These are phyloP conservation scores for Astraeus odoratus DNA, from an alignment of 768 basidiomycete species.

Conservation along the genomic window DNA sequence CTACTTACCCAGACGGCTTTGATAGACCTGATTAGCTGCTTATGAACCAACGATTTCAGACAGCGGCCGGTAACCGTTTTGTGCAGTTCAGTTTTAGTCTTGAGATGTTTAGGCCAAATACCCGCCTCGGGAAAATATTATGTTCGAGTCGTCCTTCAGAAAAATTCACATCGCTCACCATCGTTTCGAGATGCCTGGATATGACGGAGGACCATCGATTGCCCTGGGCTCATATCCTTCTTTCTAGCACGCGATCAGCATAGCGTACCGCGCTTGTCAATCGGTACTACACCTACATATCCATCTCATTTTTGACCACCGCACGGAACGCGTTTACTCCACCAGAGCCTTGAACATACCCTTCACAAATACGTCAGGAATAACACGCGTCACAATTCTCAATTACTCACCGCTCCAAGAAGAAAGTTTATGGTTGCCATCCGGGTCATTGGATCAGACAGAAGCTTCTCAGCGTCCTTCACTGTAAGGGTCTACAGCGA, in stretches of 20 bases:
- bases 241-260: constrained; percentile 40
- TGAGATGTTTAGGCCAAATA: constrained; percentile 91
- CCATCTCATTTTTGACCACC: constrained; percentile 61
- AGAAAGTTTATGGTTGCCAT: constrained; percentile 75
- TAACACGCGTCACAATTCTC: neutral
- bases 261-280: constrained; percentile 1
- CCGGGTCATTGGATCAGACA: constrained; percentile 55
- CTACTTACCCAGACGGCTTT: constrained; percentile 75
- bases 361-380: constrained; percentile 25
- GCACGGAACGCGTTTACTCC: constrained; percentile 62
- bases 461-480: constrained; percentile 58
- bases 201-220: constrained; percentile 74
- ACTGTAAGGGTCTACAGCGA: constrained; percentile 36
- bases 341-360: constrained; percentile 57
- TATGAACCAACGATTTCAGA: constrained; percentile 78
- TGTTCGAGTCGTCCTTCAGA: neutral
- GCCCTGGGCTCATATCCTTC: constrained; percentile 77
- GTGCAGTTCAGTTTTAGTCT: constrained; percentile 83
- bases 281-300: constrained; percentile 42
- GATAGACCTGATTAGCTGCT: constrained; percentile 82
- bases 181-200: constrained; percentile 78
- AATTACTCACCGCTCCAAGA: constrained; percentile 39
- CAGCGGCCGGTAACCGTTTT: constrained; percentile 85
- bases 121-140: constrained; percentile 39
- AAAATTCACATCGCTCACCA: constrained; percentile 40